Percentiles rank a stretch among this genome's conserved stretches.
Conservation (phyloP, 2,329 filamentous ascomycete species). For the Pseudogymnoascus sp. region DNA sequence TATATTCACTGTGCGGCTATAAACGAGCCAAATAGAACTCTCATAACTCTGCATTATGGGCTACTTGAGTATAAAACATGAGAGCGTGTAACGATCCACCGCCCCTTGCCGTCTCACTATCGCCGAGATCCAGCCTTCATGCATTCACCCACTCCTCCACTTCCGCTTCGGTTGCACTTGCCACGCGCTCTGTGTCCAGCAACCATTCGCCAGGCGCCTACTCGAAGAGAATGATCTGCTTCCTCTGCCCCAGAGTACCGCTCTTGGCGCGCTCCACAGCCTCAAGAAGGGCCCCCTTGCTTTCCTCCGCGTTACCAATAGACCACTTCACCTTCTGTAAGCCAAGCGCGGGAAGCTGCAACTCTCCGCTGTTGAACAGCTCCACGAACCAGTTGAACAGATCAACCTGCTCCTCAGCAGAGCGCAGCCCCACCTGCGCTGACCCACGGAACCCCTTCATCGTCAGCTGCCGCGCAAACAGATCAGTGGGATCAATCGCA, state of each 20-base stretch:
- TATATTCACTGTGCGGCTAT: background rate
- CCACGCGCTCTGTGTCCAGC: background rate
- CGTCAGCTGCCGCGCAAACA: background rate
- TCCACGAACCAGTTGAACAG: background rate
- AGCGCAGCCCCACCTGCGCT: background rate
- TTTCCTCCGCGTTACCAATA: background rate
- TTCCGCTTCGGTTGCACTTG: background rate
- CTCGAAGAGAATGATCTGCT: slow-evolving; percentile 4
- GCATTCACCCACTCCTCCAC: background rate
- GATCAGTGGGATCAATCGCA: background rate
- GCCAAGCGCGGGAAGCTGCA: background rate
- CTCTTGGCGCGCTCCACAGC: background rate
- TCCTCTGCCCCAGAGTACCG: background rate
- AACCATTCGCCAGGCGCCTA: background rate
- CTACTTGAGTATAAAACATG: background rate
- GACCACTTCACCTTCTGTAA: background rate
- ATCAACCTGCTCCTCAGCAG: background rate
- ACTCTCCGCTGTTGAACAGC: background rate
- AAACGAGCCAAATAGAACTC: background rate
- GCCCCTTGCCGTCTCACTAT: background rate
- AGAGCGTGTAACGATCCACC: background rate
- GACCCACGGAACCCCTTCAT: slow-evolving; percentile 1
- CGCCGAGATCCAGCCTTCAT: background rate
- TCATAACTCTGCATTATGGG: background rate
- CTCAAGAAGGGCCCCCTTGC: background rate